Percentiles rank a stretch among this genome's conserved stretches.
Evolutionary conservation across 1,284 basidiomycete species (phyloP).

Genomic region (Apiotrichum porosum): DNA sequence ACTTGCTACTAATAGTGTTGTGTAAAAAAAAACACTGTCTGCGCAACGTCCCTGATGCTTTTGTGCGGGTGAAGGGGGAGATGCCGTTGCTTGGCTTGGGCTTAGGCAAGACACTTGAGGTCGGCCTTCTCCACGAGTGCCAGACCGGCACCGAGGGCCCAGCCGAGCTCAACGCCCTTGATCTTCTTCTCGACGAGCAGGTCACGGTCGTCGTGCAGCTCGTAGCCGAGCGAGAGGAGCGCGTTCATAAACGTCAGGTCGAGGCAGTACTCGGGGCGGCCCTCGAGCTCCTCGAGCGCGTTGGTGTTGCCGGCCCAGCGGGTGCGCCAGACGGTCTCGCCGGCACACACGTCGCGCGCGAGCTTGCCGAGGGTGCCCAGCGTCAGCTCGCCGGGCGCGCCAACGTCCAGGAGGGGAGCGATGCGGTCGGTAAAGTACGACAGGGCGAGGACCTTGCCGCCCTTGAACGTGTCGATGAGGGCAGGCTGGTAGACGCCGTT

Average conservation of each 20-base stretch:
- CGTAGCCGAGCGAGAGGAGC: conserved; percentile 74
- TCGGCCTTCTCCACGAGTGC: conserved; percentile 54
- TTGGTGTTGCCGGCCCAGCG: conserved; percentile 49
- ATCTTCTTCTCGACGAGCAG: conserved; percentile 84
- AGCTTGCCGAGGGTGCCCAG: conserved; percentile 62
- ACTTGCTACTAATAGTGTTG: too few relatives aligned
- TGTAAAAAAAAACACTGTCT: too few relatives aligned
- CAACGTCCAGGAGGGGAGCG: conserved; percentile 62
- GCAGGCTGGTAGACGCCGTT: conserved; percentile 96
- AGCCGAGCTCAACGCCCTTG: conserved; percentile 86
- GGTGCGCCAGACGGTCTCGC: conserved; percentile 59
- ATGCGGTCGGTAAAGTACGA: conserved; percentile 98
- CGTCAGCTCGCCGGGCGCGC: conserved; percentile 48
- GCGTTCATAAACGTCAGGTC: conserved; percentile 95
- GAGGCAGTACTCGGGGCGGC: conserved; percentile 86
- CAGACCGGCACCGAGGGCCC: conserved; percentile 83
- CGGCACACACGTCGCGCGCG: conserved; percentile 67
- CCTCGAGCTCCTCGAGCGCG: conserved; percentile 71
- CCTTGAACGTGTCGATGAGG: conserved; percentile 80
- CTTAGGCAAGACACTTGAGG: conserved; percentile 43
- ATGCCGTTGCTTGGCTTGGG: background rate
- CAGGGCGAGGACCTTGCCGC: conserved; percentile 72
- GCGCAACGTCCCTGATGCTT: too few relatives aligned
- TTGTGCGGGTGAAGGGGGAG: background rate
- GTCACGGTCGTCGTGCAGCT: conserved; percentile 63